These are phyloP conservation scores for Nematodospora valgi DNA, from an alignment of 805 yeast species.

Conservation along the genomic window DNA sequence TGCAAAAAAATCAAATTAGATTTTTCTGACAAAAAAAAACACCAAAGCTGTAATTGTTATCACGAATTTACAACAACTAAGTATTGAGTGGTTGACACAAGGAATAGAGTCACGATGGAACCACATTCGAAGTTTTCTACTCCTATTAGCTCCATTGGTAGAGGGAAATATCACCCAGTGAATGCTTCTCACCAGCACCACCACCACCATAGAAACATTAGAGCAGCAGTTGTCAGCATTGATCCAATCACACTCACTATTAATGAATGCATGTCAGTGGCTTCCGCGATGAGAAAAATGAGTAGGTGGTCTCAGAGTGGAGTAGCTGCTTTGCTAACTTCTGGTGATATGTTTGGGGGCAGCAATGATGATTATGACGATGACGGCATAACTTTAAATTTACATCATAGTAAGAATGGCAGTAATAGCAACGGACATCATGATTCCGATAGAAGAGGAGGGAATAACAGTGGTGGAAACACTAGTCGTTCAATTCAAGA, in stretches of 20 bases:
- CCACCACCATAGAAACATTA: too few species aligned
- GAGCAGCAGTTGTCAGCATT: too few species aligned
- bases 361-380: constrained; percentile 19
- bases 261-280: constrained; percentile 81
- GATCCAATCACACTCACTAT: constrained; percentile 81
- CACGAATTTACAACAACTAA: too few species aligned
- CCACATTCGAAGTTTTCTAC: too few species aligned
- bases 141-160: too few species aligned
- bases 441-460: constrained; percentile 6
- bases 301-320: constrained; percentile 67
- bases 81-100: too few species aligned
- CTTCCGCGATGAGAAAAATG: constrained; percentile 83
- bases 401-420: constrained; percentile 5
- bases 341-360: constrained; percentile 52
- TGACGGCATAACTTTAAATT: constrained; percentile 25
- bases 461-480: constrained; percentile 1
- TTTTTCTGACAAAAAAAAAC: too few species aligned
- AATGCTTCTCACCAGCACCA: too few species aligned
- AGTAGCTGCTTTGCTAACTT: constrained; percentile 81
- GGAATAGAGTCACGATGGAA: too few species aligned
- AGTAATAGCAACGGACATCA: constrained; percentile 4
- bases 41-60: too few species aligned
- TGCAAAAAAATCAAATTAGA: too few species aligned
- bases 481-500: constrained; percentile 13
- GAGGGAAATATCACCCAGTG: too few species aligned